Evolutionary conservation across 176 grass and related monocot species (phyloP).

Genomic region (Puccinellia tenuiflora): DNA sequence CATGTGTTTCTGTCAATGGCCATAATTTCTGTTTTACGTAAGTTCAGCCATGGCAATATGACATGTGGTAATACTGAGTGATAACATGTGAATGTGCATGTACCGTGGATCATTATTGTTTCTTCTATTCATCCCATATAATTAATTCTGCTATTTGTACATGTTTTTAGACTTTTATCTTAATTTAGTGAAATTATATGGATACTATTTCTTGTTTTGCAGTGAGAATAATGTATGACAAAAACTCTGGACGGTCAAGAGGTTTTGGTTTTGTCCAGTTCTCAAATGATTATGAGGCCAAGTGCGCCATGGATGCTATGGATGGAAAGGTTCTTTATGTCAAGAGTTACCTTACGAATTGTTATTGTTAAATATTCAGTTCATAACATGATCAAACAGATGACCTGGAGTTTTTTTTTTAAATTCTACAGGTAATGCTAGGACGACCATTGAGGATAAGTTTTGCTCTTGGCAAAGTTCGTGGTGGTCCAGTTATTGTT

Average conservation of each 20-base stretch:
- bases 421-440: conserved; percentile 61
- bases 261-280: conserved; percentile 88
- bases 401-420: background rate
- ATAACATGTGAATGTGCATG: conserved; percentile 8
- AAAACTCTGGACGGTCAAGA: conserved; percentile 89
- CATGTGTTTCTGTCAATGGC: background rate
- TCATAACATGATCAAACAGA: conserved; percentile 13
- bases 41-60: background rate
- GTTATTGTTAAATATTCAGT: background rate
- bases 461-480: conserved; percentile 79
- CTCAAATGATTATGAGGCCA: conserved; percentile 68
- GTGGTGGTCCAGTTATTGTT: conserved; percentile 57
- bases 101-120: background rate
- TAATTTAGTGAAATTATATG: conserved; percentile 20
- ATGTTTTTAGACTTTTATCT: background rate
- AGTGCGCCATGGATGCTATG: conserved; percentile 70
- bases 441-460: conserved; percentile 71
- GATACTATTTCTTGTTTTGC: conserved; percentile 26
- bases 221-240: conserved; percentile 89
- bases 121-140: conserved; percentile 6
- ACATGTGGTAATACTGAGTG: background rate
- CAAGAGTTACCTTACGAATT: background rate
- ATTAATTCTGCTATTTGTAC: conserved; percentile 6
- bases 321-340: conserved; percentile 71
- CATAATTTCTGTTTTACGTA: background rate